phyloP scores from a whole-genome alignment of 176 grass and related monocot genomes.

The Coix lacrymajobi region DNA sequence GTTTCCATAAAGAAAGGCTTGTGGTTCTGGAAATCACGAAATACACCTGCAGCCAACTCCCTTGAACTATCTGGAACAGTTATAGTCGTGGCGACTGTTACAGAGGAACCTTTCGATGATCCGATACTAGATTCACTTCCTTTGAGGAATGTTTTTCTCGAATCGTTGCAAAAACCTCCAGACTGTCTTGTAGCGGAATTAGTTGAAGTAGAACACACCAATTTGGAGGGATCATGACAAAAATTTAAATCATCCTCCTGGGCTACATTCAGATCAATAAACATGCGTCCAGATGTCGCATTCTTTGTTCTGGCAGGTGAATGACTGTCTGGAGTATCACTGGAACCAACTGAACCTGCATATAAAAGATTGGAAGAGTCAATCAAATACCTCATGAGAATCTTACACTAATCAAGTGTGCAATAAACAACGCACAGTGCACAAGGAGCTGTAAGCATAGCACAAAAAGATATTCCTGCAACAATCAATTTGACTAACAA shows the following conservation, averaged over 20 bases:
- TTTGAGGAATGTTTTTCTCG: slow-evolving; percentile 31
- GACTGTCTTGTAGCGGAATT: slow-evolving; percentile 22
- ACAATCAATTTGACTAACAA: not conserved
- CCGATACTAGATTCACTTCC: slow-evolving; percentile 44
- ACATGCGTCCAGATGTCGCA: slow-evolving; percentile 18
- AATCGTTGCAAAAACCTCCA: slow-evolving; percentile 30
- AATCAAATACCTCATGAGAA: slow-evolving; percentile 4
- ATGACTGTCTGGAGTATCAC: slow-evolving; percentile 27
- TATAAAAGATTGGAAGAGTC: slow-evolving; percentile 4
- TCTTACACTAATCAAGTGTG: not conserved
- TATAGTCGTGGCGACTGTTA: slow-evolving; percentile 22
- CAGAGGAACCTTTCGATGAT: slow-evolving; percentile 52
- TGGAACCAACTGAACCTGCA: slow-evolving; percentile 48
- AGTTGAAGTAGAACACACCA: slow-evolving; percentile 16
- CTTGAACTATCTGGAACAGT: slow-evolving; percentile 21
- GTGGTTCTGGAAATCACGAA: slow-evolving; percentile 10
- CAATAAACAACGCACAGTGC: not conserved
- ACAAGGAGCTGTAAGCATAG: not conserved
- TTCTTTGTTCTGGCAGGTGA: slow-evolving; percentile 37
- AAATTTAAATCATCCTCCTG: slow-evolving; percentile 55
- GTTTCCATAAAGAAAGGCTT: not conserved
- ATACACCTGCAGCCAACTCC: slow-evolving; percentile 12
- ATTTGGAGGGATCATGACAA: slow-evolving; percentile 17
- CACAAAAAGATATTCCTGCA: not conserved
- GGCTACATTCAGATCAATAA: slow-evolving; percentile 76